Evolutionary conservation across 495 filamentous ascomycete species (phyloP).

Genomic region (Trichoderma parareesei): DNA sequence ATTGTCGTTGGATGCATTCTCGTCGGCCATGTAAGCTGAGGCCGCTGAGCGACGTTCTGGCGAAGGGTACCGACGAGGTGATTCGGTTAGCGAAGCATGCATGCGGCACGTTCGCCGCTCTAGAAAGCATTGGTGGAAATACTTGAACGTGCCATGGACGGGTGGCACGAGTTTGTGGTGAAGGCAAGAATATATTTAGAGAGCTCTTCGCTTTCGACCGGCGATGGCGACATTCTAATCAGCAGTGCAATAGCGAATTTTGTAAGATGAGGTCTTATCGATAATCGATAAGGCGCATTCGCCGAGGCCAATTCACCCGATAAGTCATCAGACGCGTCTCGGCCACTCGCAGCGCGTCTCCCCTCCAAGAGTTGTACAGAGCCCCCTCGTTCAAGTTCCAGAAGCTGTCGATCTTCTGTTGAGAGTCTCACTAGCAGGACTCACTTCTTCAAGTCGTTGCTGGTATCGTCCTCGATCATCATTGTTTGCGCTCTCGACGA

Average conservation of each 20-base stretch:
- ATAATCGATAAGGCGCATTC: not conserved
- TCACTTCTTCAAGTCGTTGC: not conserved
- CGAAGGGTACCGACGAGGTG: not conserved
- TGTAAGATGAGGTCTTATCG: not conserved
- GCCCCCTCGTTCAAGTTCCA: not conserved
- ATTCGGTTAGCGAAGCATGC: not conserved
- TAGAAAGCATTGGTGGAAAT: not conserved
- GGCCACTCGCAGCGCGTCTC: not conserved
- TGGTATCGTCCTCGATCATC: not conserved
- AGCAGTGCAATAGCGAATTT: not conserved
- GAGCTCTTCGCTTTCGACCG: too few relatives aligned
- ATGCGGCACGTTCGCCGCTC: constrained; percentile 3
- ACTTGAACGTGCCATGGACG: not conserved
- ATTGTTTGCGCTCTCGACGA: constrained; percentile 4
- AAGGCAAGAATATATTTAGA: not conserved
- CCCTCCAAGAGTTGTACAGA: not conserved
- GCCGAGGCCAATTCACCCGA: not conserved
- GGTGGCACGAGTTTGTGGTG: not conserved
- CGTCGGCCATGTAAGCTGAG: not conserved
- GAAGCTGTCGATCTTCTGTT: not conserved
- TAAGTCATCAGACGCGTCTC: not conserved
- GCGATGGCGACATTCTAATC: too few relatives aligned
- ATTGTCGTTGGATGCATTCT: not conserved
- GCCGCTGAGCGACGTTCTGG: not conserved
- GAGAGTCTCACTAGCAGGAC: not conserved